Conservation (phyloP, 2,329 filamentous ascomycete species). For the Arachnomyces sp. region DNA sequence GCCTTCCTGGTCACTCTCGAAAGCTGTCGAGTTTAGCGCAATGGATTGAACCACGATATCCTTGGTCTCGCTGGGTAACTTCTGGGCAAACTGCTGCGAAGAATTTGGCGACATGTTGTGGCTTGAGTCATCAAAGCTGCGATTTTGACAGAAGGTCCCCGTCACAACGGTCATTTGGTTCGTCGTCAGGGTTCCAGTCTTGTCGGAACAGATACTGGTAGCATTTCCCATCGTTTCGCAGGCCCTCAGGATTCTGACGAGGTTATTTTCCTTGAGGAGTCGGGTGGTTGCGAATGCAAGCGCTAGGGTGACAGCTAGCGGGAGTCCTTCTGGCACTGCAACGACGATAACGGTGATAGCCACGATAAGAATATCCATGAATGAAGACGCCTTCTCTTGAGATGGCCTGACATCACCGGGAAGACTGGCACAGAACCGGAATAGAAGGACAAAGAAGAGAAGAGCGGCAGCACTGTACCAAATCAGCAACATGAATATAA, state of each 20-base stretch:
- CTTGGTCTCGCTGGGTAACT: slow-evolving; percentile 9
- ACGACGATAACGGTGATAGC: slow-evolving; percentile 65
- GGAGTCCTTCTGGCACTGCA: slow-evolving; percentile 60
- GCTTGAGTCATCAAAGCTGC: slow-evolving; percentile 34
- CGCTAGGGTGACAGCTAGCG: slow-evolving; percentile 60
- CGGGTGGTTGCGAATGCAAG: slow-evolving; percentile 60
- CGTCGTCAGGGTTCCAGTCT: slow-evolving; percentile 59
- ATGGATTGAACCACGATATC: slow-evolving; percentile 17
- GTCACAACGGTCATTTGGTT: slow-evolving; percentile 62
- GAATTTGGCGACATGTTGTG: slow-evolving; percentile 4
- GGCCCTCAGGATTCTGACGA: slow-evolving; percentile 60
- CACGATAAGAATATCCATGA: slow-evolving; percentile 61
- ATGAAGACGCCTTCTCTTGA: slow-evolving; percentile 51
- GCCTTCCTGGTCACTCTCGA: slow-evolving; percentile 59
- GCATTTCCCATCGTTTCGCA: slow-evolving; percentile 67
- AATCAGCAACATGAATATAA: slow-evolving; percentile 5
- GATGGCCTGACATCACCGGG: slow-evolving; percentile 40
- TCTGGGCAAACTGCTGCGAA: neutral
- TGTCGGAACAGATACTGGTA: slow-evolving; percentile 64
- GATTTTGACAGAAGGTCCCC: slow-evolving; percentile 51
- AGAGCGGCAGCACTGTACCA: slow-evolving; percentile 48
- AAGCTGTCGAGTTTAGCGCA: slow-evolving; percentile 50
- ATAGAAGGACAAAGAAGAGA: slow-evolving; percentile 68
- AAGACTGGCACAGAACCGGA: slow-evolving; percentile 63
- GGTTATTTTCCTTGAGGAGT: slow-evolving; percentile 61